Base-by-base conservation (phyloP, 2,329 filamentous ascomycete genomes). In the Diaporthe citriasiana region DNA sequence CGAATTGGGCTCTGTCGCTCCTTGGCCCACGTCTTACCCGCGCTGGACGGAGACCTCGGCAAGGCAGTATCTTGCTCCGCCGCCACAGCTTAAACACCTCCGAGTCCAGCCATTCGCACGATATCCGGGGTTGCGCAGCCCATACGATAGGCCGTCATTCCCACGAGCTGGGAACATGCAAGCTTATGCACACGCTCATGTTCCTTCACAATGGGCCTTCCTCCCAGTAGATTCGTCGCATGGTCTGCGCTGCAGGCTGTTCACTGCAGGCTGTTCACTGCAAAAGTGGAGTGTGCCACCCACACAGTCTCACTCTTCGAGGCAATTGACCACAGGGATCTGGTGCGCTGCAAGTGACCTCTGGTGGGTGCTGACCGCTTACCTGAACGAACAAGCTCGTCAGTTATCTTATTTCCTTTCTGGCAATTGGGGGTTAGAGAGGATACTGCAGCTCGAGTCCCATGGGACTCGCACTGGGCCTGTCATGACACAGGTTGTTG, bases 51-150 rank as follows among this genome's bases (percentile, higher is more conserved):
- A 51, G 55, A 35, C 55, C 42, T 51, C 42, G 55, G 69, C 69
- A 53, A 68, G 47, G 63, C 63, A 38, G 38, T 60, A 57, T 35
- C 35, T 17, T n/a, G 56, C 51, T 38, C 42, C 13, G 42, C 42
- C 60, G 60, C 60, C 42, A 65, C 60, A 27, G 53, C 68, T 45
- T 9, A 38, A 66, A 10, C 22, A 66, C 30, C 30, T 51, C 53
- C 33, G n/a, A 51, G 40, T 59, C 50, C 42, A 51, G 35, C 59
- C 69, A 71, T 51, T 51, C 55, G 55, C 55, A 71, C 69, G 55
- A 60, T 71, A 71, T 51, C 55, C 35, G 55, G 69, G 68, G 55
- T 59, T 25, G n/a, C 33, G 69, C 69, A 71, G 53, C 42, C n/a
- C n/a, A 33, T 40, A 27, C 33, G 4, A 47, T 50, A 25, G 33